These are phyloP conservation scores for Calonectria pauciramosa DNA, from an alignment of 2,329 filamentous ascomycete species.

Conservation along the genomic window DNA sequence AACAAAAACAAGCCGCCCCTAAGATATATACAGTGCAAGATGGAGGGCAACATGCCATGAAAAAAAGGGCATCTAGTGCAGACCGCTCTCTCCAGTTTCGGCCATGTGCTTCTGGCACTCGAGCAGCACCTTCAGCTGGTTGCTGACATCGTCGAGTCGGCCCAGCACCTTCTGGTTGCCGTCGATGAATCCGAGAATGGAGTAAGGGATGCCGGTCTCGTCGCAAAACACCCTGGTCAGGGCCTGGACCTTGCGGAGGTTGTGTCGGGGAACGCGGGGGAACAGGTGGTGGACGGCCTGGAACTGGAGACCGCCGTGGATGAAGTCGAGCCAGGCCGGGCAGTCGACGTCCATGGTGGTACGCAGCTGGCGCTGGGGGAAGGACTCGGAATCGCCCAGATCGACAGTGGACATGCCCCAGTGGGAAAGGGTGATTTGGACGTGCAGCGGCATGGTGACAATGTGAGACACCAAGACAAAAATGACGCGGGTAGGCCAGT, in stretches of 20 bases:
- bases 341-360: conserved; percentile 83
- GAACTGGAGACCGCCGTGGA: conserved; percentile 81
- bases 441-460: conserved; percentile 76
- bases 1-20: not conserved
- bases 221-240: conserved; percentile 74
- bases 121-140: conserved; percentile 71
- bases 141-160: conserved; percentile 68
- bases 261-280: conserved; percentile 77
- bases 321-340: conserved; percentile 78
- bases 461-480: conserved; percentile 77
- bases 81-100: conserved; percentile 59
- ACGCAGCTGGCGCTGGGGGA: conserved; percentile 77
- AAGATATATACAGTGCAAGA: not conserved
- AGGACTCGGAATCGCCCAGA: conserved; percentile 74
- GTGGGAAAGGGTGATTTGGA: conserved; percentile 80
- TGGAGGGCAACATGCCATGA: not conserved
- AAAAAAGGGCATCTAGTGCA: conserved; percentile 37
- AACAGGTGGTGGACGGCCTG: conserved; percentile 80
- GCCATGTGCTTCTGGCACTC: conserved; percentile 69
- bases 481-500: conserved; percentile 67
- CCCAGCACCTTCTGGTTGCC: conserved; percentile 69
- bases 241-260: conserved; percentile 71
- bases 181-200: conserved; percentile 71
- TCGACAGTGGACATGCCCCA: conserved; percentile 80
- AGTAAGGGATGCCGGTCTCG: conserved; percentile 75